A percentile compares a stretch with the other conserved stretches of the same genome.
Conservation (phyloP, 169 alveolate species). For the Pseudocohnilembus persalinus region DNA sequence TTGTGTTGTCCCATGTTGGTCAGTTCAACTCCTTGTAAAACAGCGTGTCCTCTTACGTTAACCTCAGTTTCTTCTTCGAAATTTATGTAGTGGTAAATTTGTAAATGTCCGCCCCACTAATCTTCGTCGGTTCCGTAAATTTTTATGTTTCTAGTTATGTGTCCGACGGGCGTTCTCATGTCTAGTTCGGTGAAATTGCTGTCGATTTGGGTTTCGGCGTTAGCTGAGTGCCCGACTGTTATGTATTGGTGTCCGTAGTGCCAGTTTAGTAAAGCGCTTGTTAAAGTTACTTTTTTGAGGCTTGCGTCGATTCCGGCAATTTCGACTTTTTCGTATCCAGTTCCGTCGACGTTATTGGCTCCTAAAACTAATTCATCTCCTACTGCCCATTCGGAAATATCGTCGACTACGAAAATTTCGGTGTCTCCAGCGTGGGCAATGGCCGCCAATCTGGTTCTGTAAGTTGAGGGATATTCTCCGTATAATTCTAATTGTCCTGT, state of each 20-base stretch:
- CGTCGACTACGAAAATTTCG: background rate
- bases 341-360: background rate
- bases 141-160: background rate
- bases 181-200: background rate
- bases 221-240: background rate
- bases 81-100: background rate
- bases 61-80: background rate
- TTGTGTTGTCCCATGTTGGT: constrained; percentile 14
- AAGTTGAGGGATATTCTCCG: background rate
- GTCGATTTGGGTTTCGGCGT: background rate
- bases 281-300: background rate
- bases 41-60: constrained; percentile 25
- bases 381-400: background rate
- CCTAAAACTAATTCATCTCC: background rate
- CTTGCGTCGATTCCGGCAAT: background rate
- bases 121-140: too few species aligned
- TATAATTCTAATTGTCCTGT: background rate
- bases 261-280: background rate
- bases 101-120: background rate
- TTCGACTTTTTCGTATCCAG: background rate
- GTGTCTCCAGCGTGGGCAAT: background rate
- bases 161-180: background rate
- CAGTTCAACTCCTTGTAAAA: constrained; percentile 46
- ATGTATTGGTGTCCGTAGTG: background rate
- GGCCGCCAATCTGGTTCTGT: background rate